A percentile compares a stretch with the other conserved stretches of the same genome.
phyloP scores from a whole-genome alignment of 2,329 filamentous ascomycete species.

The Hypoxylon sp. region DNA sequence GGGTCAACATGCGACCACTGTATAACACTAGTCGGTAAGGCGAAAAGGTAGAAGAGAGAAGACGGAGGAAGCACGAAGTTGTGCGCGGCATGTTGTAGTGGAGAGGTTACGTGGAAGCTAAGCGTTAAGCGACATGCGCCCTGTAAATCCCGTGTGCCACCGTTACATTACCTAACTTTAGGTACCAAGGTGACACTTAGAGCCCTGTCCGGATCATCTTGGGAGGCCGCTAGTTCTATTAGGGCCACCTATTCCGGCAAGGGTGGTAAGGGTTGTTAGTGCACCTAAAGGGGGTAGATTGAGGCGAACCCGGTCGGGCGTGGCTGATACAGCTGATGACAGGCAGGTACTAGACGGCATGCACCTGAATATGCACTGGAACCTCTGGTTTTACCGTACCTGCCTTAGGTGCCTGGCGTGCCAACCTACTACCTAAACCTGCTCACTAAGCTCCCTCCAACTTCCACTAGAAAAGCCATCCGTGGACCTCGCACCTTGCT shows the following conservation, averaged over 20 bases:
- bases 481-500: neutral
- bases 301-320: constrained; percentile 3
- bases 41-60: constrained; percentile 11
- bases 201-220: neutral
- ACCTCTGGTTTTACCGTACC: constrained; percentile 1
- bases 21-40: constrained; percentile 10
- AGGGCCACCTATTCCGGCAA: neutral
- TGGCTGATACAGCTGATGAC: constrained; percentile 12
- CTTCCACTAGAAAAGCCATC: neutral
- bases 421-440: neutral
- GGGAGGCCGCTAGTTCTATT: neutral
- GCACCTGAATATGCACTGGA: neutral
- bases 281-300: constrained; percentile 7
- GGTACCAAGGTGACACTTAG: constrained; percentile 6
- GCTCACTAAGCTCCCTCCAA: neutral
- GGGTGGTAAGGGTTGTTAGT: constrained; percentile 4
- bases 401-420: neutral
- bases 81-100: constrained; percentile 23
- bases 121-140: constrained; percentile 44
- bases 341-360: neutral
- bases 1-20: constrained; percentile 4
- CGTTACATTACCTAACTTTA: constrained; percentile 37
- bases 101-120: constrained; percentile 31
- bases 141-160: constrained; percentile 29
- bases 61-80: constrained; percentile 31